Evolutionary conservation across 148 eudicot species (phyloP).

Genomic region (Linanthus parryae): DNA sequence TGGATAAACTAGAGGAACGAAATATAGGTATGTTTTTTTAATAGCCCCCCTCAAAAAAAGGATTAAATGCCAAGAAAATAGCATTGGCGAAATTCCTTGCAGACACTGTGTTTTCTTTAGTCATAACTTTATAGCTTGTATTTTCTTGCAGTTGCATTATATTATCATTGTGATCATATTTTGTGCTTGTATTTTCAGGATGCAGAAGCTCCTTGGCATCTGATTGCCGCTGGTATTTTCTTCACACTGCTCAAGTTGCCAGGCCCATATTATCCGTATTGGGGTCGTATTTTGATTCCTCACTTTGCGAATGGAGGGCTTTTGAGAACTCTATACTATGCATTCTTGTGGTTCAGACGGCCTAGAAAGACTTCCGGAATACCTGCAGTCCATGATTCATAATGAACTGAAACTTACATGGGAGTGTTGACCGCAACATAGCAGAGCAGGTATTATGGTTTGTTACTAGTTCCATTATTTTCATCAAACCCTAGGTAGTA

Average conservation of each 20-base stretch:
- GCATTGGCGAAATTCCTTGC: no score
- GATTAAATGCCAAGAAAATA: no score
- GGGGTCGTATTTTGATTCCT: conserved; percentile 78
- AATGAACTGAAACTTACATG: no score
- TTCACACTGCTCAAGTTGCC: conserved; percentile 67
- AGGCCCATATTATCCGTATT: conserved; percentile 77
- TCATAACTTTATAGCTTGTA: neutral
- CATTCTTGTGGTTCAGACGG: conserved; percentile 45
- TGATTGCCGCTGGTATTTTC: conserved; percentile 43
- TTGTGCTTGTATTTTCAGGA: conserved; percentile 32
- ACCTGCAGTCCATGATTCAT: no score
- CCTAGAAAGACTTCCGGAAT: conserved; percentile 32
- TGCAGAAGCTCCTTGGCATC: conserved; percentile 78
- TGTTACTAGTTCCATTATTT: no score
- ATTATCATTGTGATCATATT: conserved; percentile 4
- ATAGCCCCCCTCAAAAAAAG: no score
- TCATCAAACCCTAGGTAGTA: no score
- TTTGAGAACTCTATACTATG: conserved; percentile 49
- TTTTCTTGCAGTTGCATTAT: neutral
- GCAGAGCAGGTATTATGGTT: no score
- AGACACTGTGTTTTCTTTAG: no score
- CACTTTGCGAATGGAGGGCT: conserved; percentile 80
- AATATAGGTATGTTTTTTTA: no score
- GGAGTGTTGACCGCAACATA: no score
- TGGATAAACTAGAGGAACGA: no score